Evolutionary conservation across 306 rosid genomes (phyloP).

Genomic region (Begonia masoniana): DNA sequence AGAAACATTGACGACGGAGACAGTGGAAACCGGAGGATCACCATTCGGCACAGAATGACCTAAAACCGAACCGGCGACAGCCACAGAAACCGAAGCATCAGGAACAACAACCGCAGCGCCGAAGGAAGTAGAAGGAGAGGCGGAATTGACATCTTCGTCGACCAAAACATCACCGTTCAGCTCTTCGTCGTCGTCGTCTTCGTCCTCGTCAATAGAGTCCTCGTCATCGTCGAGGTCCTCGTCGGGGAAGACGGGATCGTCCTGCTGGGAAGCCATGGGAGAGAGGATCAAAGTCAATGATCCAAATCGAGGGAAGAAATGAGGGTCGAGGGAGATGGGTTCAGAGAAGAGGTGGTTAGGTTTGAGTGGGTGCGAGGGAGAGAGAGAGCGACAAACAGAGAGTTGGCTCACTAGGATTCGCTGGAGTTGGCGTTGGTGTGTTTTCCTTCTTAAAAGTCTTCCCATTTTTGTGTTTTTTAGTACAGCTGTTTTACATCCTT

Average conservation of each 20-base stretch:
- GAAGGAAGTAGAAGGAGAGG: conserved; percentile 22
- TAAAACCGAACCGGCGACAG: conserved; percentile 11
- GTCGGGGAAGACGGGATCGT: conserved; percentile 60
- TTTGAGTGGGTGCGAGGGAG: too few species aligned
- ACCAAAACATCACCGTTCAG: conserved; percentile 27
- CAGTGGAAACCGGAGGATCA: conserved; percentile 4
- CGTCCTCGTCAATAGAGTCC: conserved; percentile 43
- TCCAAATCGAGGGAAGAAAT: too few species aligned
- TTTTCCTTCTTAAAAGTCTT: too few species aligned
- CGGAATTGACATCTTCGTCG: conserved; percentile 4
- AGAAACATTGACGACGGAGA: conserved; percentile 3
- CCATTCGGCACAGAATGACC: not conserved
- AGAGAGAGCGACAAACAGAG: too few species aligned
- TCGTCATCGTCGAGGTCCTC: conserved; percentile 57
- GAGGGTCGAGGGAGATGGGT: too few species aligned
- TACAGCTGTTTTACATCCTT: too few species aligned
- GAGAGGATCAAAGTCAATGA: too few species aligned
- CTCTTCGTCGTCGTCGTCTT: conserved; percentile 43
- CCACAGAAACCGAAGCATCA: conserved; percentile 6
- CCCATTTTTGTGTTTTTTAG: too few species aligned
- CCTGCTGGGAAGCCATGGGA: conserved; percentile 41
- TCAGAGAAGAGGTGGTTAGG: too few species aligned
- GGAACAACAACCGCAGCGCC: conserved; percentile 9
- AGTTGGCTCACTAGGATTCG: too few species aligned
- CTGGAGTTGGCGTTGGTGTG: too few species aligned